Evolutionary conservation across 176 grass and related monocot species (phyloP), one percentile per base, ranked within the genome.

Genomic region (Oryza glaberrima): DNA sequence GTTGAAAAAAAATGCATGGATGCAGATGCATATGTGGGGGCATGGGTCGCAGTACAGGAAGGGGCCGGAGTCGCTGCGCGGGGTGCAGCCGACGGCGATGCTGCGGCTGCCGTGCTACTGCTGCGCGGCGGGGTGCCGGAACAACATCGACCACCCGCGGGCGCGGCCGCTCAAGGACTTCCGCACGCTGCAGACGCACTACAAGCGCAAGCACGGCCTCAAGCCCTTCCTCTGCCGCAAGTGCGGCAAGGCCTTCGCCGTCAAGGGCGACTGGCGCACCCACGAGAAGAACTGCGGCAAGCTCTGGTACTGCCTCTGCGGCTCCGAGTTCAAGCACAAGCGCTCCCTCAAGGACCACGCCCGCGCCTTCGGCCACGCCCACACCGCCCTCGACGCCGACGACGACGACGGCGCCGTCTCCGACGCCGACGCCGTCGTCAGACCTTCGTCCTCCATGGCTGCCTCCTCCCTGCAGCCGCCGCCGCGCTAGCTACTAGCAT

Each of bases 211-310:
- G 93, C 96, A 98, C 73, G 96, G 96, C 28, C 88, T 98, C 9
- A 98, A 98, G 87, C 96, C 96, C 30, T 98, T 95, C 91, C 92
- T 98, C 61, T 98, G 96, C 85, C 93, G 96, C 78, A 93, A 90
- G 83, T 98, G 96, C 77, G 91, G 96, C 79, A 98, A 98, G 88
- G 93, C 96, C 26, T 98, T 98, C 73, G 96, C 96, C 26, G 96
- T 98, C 32, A 95, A 89, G 82, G 96, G 96, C 6, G 96, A 98
- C 82, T 98, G 96, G 96, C 91, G 96, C 72, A 98, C 96, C 17
- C 96, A 98, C 88, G 96, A 98, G 93, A 98, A 98, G 87, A 98
- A 98, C 81, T 98, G 96, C 77, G 96, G 96, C 85, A 98, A 92
- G 84, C 90, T 98, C 86, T 98, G 96, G 96, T 98, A 95, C 86